Base-by-base conservation (phyloP, 2,329 filamentous ascomycete species). In the Cytospora piceicola region DNA sequence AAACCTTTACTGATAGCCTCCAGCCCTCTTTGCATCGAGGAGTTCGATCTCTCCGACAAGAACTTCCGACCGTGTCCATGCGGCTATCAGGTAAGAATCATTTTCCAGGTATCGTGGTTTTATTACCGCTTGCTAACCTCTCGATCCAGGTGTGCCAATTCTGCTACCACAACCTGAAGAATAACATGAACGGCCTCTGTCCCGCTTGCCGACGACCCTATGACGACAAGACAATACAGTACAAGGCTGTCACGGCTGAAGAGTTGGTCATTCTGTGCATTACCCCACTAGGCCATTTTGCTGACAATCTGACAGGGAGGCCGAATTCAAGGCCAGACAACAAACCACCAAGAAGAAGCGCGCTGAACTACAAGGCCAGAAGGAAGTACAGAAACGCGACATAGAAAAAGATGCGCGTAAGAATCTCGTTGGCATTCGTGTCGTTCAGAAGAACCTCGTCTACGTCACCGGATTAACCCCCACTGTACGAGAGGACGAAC, bases 151-250 rank as follows among this genome's bases (percentile, higher is more conserved):
- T 99, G 77, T 99, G 95, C 79, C 96, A 99, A 83, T 99, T 99
- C 80, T 99, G 95, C 81, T 99, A 94, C 83, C 97, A 99, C 80
- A 99, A 98, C 77, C 96, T 99, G 77, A 96, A 96, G 80, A 96
- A 91, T 73, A 97, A 97, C 73, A 93, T 97, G 86, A 98, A 97
- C 76, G 94, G 94, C 42, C 85, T 97, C 65, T 99, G 95, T 78
- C 95, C 95, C n/a, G 96, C 96, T 71, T 99, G 95, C 77, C 88
- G 95, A 79, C 87, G 95, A 76, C 90, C 93, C 7, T 99, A 99
- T 77, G 93, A 97, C 77, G 96, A 99, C 72, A 94, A 94, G 77
- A 96, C 93, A 34, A 98, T 99, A 76, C 88, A 97, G 78, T 99
- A 93, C 86, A 97, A 97, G 79, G 90, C 95, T 64, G 92, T 97